Conservation (phyloP, 192 early-diverging fungal species). For the Coemansia guatemalensis region DNA sequence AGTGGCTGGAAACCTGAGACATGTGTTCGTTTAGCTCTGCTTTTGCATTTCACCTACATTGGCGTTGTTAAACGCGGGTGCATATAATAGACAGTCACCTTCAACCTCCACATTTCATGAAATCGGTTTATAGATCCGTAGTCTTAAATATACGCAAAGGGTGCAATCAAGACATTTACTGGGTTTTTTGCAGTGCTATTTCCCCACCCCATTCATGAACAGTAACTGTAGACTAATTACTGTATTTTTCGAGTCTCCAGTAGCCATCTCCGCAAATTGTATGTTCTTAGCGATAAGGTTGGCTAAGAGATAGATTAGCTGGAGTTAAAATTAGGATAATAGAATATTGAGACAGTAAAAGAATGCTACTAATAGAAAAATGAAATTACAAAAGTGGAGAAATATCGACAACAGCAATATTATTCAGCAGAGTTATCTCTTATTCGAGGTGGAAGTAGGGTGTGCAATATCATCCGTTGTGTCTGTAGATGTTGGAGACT, state of each 20-base stretch:
- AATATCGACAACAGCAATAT: background rate
- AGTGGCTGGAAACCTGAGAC: conserved; percentile 1
- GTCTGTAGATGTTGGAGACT: background rate
- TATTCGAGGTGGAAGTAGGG: background rate
- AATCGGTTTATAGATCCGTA: background rate
- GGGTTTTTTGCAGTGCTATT: background rate
- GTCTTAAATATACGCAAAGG: background rate
- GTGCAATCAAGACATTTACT: conserved; percentile 1
- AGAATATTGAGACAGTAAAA: background rate
- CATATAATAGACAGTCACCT: no score
- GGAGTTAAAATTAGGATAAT: no score
- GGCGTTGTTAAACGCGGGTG: no score
- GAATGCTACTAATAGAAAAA: background rate
- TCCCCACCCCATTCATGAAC: no score
- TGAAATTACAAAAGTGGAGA: background rate
- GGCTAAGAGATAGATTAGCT: no score
- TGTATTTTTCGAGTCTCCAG: no score
- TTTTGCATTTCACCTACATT: conserved; percentile 6
- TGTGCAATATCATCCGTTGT: background rate
- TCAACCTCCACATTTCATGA: no score
- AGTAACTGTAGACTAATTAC: no score
- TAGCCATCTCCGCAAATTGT: no score
- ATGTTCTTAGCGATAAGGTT: no score
- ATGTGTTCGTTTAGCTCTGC: background rate
- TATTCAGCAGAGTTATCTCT: background rate